Base-by-base conservation (phyloP, 345 rosid species). In the Camelina laxa region DNA sequence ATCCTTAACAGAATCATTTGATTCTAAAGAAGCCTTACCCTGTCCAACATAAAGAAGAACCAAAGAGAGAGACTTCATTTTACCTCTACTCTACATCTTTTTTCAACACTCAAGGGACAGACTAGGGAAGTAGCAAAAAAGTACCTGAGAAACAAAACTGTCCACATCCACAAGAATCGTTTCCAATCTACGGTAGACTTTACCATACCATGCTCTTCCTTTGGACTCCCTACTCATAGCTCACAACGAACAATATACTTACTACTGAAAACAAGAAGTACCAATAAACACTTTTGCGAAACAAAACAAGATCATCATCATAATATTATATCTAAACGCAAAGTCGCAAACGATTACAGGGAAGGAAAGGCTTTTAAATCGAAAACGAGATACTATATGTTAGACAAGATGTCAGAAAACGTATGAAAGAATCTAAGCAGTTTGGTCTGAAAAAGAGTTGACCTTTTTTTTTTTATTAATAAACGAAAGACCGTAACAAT, bases 181-280 rank as follows among this genome's bases (percentile, higher is more conserved):
- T 82, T 87, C 96, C 22, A 88, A 76, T 77, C 85, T 92, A 79
- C 85, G 88, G 78, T 77, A 86, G 71, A 92, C 62, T 77, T 84
- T 78, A 47, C 85, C 91, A 62, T 84, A 87, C 96, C 91, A 92
- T 14, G 80, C 57, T 64, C 79, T 81, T 72, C 86, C 84, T 75
- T 84, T 88, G 11, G 66, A 72, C 60, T 84, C 84, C 30, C 78
- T 69, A 75, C 76, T 89, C 97, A 88, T 90, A 21, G 45, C 58
- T 77, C 57, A 65, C 68, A 58, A 57, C 2, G 14, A 59, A 9
- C 27, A 27, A 27, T 27, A 27, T 27, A 27, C 30, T 6, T 17
- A 50, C 63, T 51, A 41, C 77, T 59, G 73, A 21, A 58, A 72
- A 41, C 0, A 55, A 41, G 0, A 55, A 63, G n/a, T 14, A 61